A percentile compares a stretch with the other conserved stretches of the same genome.
Evolutionary conservation across 2,329 filamentous ascomycete species (phyloP).

Genomic region (Penicillium sp.): DNA sequence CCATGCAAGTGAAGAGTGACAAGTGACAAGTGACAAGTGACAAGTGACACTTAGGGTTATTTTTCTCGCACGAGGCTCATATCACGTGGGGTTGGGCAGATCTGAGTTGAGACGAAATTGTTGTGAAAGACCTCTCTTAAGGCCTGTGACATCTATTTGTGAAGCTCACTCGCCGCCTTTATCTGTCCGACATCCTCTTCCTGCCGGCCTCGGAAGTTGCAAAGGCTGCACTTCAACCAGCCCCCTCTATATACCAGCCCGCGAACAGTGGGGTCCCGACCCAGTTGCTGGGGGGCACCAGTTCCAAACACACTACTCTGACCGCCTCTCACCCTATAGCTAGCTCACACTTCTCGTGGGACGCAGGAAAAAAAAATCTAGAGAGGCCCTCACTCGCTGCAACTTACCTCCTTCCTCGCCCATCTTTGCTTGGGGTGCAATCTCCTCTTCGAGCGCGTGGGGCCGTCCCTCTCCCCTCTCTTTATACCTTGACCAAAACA

Average conservation of each 20-base stretch:
- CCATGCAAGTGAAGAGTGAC: background rate
- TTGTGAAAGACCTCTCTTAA: background rate
- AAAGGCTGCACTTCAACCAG: constrained; percentile 12
- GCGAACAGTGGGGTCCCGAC: constrained; percentile 22
- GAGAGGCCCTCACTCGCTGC: constrained; percentile 6
- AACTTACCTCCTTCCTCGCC: constrained; percentile 1
- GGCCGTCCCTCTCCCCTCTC: constrained; percentile 11
- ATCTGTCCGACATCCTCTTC: background rate
- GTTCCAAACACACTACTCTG: constrained; percentile 20
- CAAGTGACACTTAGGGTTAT: background rate
- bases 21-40: background rate
- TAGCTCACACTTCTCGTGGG: constrained; percentile 8
- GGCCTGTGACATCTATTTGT: background rate
- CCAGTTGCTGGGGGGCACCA: constrained; percentile 22
- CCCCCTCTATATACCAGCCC: constrained; percentile 20
- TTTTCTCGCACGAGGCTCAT: background rate
- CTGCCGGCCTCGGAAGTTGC: background rate
- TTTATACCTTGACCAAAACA: constrained; percentile 1
- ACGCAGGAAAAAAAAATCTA: constrained; percentile 8
- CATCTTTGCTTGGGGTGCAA: constrained; percentile 2
- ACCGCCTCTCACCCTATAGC: constrained; percentile 23
- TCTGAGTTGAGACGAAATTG: background rate
- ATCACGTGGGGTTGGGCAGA: background rate
- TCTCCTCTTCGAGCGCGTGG: constrained; percentile 9
- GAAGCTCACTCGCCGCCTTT: background rate